Evolutionary conservation across 305 asterid genomes (phyloP), one percentile per base, ranked within the genome.

Genomic region (Solanum aculeatissimum): DNA sequence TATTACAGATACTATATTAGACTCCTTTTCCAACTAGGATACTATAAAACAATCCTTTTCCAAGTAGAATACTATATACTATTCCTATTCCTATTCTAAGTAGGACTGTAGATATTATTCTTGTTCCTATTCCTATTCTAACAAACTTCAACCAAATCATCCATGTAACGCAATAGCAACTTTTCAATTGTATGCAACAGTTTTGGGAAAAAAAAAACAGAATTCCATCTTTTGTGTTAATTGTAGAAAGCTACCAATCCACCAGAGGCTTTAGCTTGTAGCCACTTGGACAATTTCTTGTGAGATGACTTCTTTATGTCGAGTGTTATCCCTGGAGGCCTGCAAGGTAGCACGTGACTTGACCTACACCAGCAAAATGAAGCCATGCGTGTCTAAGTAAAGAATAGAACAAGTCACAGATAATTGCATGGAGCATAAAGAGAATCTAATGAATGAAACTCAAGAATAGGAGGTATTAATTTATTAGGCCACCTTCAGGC

Each of bases 221-320:
- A 71, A 29, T 29, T 53, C 32, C 12, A 18, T 53, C 66, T 53
- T 29, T 18, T 29, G 1, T 78, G 54, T 53, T 32, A 29, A 78
- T 18, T 29, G 66, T 78, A 54, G 66, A 54, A 72, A 53, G 23
- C 88, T 83, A 96, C 98, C 95, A 94, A 91, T 78, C 97, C 97
- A 57, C 85, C 77, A 82, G 91, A 90, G 57, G 97, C 87, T 89
- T 90, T 95, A 58, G 97, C 92, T 90, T 92, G 99, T 84, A 97
- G 90, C 99, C 98, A 97, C 90, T 97, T 97, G 80, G 99, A 93
- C 84, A 97, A 87, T 90, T 97, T 97, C 97, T 94, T 97, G 91
- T 90, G 88, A 86, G 98, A 97, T 68, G 99, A 97, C 88, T 97
- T 97, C 88, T 95, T 97, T 83, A 97, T 89, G 91, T 97, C 98